Percentiles rank a stretch among this genome's conserved stretches.
phyloP scores from a whole-genome alignment of 2,329 filamentous ascomycete genomes.

The Neofusicoccum cordaticola region DNA sequence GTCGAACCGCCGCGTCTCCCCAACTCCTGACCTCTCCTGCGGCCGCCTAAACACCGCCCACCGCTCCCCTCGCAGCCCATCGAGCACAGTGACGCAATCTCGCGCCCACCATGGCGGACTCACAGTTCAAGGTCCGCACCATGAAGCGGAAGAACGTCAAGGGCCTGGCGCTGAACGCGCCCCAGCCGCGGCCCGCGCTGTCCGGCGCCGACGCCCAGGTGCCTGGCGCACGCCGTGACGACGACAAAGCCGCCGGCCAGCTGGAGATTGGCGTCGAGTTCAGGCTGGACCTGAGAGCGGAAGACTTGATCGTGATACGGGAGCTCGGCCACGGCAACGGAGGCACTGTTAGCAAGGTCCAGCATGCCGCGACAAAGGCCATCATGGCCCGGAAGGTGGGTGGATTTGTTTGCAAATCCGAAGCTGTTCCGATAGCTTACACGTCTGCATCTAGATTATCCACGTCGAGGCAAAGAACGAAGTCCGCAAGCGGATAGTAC shows the following conservation, averaged over 20 bases:
- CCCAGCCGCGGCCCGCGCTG: constrained; percentile 69
- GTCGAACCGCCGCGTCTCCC: background rate
- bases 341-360: constrained; percentile 96
- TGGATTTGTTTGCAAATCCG: constrained; percentile 13
- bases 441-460: constrained; percentile 65
- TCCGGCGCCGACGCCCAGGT: constrained; percentile 68
- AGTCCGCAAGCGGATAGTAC: constrained; percentile 92
- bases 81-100: constrained; percentile 12
- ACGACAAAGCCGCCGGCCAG: constrained; percentile 63
- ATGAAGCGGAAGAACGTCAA: constrained; percentile 99
- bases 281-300: constrained; percentile 84
- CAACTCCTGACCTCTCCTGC: constrained; percentile 14
- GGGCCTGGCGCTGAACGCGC: constrained; percentile 81
- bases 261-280: constrained; percentile 98
- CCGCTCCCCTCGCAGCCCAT: background rate
- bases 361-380: constrained; percentile 89
- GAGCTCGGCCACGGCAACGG: constrained; percentile 95
- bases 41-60: constrained; percentile 48
- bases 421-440: constrained; percentile 10
- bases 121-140: constrained; percentile 65
- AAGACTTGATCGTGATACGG: constrained; percentile 89
- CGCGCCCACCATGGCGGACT: constrained; percentile 43
- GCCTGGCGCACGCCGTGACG: constrained; percentile 58
- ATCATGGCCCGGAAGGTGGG: constrained; percentile 95
- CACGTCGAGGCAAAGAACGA: constrained; percentile 98